Evolutionary conservation across 2,329 filamentous ascomycete genomes (phyloP).

Genomic region (Tympanopsis confertula): DNA sequence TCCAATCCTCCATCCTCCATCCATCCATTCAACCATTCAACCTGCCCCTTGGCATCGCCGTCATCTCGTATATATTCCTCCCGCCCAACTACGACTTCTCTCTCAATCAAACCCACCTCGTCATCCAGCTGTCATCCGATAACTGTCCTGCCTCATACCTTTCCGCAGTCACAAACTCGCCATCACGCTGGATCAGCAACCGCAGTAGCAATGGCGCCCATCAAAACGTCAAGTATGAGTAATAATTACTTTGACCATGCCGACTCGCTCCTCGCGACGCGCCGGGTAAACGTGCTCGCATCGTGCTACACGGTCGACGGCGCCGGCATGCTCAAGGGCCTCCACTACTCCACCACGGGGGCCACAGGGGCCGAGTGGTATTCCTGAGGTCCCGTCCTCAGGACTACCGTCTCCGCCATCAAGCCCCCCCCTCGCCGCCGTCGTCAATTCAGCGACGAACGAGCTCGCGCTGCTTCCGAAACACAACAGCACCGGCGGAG

Average conservation of each 20-base stretch:
- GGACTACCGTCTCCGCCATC: slow-evolving; percentile 72
- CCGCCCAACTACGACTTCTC: too few relatives aligned
- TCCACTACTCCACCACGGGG: slow-evolving; percentile 93
- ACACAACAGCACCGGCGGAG: slow-evolving; percentile 25
- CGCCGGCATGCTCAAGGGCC: slow-evolving; percentile 62
- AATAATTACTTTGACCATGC: slow-evolving; percentile 71
- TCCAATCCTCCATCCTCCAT: too few relatives aligned
- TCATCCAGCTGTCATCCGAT: too few relatives aligned
- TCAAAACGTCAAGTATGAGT: slow-evolving; percentile 59
- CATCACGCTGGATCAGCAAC: too few relatives aligned
- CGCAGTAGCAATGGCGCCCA: slow-evolving; percentile 48
- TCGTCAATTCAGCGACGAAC: slow-evolving; percentile 54
- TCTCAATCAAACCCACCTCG: too few relatives aligned
- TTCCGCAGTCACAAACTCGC: too few relatives aligned
- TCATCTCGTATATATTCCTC: too few relatives aligned
- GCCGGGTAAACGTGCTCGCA: slow-evolving; percentile 68
- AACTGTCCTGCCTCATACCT: too few relatives aligned
- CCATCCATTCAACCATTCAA: too few relatives aligned
- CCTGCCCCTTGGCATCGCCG: too few relatives aligned
- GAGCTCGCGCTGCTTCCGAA: slow-evolving; percentile 55
- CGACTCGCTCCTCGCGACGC: slow-evolving; percentile 43
- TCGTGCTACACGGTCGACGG: slow-evolving; percentile 80
- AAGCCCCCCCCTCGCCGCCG: slow-evolving; percentile 80
- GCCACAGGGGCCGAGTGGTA: slow-evolving; percentile 82
- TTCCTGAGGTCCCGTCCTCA: slow-evolving; percentile 82